These are phyloP conservation scores for Mrakia hoshinonis DNA, from an alignment of 768 basidiomycete genomes.

Conservation along the genomic window DNA sequence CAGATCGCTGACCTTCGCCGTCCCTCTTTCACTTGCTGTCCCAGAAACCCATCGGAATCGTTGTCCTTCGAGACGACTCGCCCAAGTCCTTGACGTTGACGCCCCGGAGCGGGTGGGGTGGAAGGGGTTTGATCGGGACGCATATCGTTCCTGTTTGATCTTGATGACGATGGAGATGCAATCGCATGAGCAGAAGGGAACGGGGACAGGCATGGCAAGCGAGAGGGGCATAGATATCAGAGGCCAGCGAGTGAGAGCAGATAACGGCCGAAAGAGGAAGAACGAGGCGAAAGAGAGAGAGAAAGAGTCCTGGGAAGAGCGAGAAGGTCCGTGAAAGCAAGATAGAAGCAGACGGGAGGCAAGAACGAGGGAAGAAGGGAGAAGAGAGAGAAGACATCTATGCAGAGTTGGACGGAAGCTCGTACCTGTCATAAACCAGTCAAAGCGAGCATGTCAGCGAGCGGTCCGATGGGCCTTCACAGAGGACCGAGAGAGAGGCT, in stretches of 20 bases:
- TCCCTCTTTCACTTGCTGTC: neutral
- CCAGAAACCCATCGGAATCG: neutral
- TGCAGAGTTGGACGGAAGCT: constrained; percentile 10
- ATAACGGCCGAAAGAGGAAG: neutral
- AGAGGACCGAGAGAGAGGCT: neutral
- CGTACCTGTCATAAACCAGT: constrained; percentile 5
- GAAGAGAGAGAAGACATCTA: neutral
- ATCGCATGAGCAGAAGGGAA: too few relatives aligned
- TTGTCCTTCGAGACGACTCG: neutral
- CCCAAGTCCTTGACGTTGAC: neutral
- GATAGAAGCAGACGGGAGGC: neutral
- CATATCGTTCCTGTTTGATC: constrained; percentile 22
- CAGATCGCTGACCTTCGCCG: too few relatives aligned
- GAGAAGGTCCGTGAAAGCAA: neutral
- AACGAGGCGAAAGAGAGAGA: neutral
- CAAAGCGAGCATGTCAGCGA: neutral
- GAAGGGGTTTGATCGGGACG: constrained; percentile 26
- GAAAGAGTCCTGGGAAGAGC: neutral
- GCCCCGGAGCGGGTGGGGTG: constrained; percentile 27
- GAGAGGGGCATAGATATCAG: too few relatives aligned
- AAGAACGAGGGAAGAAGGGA: neutral
- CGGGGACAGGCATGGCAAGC: too few relatives aligned
- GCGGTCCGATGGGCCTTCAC: neutral
- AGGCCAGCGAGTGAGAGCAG: neutral
- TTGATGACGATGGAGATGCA: too few relatives aligned